Evolutionary conservation across 2,329 filamentous ascomycete genomes (phyloP), one percentile per base, ranked within the genome.

Genomic region (Colletotrichum siamense): DNA sequence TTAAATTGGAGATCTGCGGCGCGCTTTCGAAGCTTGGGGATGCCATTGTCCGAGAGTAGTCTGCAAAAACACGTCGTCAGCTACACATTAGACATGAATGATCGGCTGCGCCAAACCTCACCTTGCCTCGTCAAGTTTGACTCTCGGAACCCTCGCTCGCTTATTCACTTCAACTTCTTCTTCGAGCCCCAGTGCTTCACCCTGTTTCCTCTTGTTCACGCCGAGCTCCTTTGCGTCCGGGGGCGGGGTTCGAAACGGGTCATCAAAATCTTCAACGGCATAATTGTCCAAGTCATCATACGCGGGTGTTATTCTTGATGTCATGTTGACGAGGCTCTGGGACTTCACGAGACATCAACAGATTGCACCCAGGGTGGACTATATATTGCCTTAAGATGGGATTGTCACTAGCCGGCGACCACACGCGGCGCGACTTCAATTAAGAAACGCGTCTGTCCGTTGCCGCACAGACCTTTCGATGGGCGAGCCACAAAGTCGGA

Each of bases 91-190:
- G 32, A 67, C 8, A 9, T 5, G 8, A 15, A 18, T 59, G 8
- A 6, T 10, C 13, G 16, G 57, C 18, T 26, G 32, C 32, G 16
- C 36, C 8, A 18, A 9, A 9, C 55, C 80, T 69, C 82, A 95
- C 94, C 92, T 91, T 12, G 91, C 87, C 80, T 98, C 95, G 82
- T 99, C 96, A 30, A 99, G 90, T 84, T 98, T 99, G 6, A 96
- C 94, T 72, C 92, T 89, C 2, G 96, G 95, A 0, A 83, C 87
- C 77, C 92, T 90, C 44, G 93, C 91, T 80, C 94, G 94, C 85
- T 95, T 98, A 55, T 91, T 91, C 6, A 98, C 90, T 71, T 95
- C 93, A 69, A 99, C 91, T 81, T 98, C 95, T 81, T 98, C 92
- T 79, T 99, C 96, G 73, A 98, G 92, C 62, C 96, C 96, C 4